Percentiles rank a stretch among this genome's conserved stretches.
Evolutionary conservation across 1,284 basidiomycete species (phyloP).

Genomic region (Rhodotorula sp.): DNA sequence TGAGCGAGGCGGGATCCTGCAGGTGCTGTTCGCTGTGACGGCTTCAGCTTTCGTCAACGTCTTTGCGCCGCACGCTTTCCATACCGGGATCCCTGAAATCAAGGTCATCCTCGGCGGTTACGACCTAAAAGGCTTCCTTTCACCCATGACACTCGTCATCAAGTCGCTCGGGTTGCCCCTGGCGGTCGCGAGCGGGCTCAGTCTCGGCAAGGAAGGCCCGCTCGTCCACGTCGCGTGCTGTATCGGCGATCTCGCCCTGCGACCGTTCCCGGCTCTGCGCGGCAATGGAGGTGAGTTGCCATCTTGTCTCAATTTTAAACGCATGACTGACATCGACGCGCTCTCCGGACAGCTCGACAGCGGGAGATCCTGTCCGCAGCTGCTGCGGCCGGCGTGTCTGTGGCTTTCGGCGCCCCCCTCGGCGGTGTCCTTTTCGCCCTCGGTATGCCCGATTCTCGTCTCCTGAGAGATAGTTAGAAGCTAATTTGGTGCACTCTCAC

Average conservation of each 20-base stretch:
- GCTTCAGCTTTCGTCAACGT: constrained; percentile 63
- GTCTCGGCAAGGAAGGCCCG: constrained; percentile 88
- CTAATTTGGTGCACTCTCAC: not conserved
- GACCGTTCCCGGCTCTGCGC: constrained; percentile 76
- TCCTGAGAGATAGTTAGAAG: not conserved
- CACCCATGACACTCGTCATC: constrained; percentile 72
- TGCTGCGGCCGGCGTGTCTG: constrained; percentile 63
- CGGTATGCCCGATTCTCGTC: constrained; percentile 15
- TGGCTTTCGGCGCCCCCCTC: constrained; percentile 82
- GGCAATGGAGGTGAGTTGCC: constrained; percentile 40
- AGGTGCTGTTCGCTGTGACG: constrained; percentile 69
- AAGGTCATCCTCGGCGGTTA: constrained; percentile 98
- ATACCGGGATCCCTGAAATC: constrained; percentile 93
- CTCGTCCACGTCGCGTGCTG: constrained; percentile 96
- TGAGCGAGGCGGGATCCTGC: not conserved
- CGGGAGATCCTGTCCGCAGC: constrained; percentile 90
- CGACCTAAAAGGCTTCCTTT: constrained; percentile 80
- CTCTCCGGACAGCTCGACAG: constrained; percentile 63
- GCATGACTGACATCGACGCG: not conserved
- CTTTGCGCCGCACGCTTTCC: constrained; percentile 61
- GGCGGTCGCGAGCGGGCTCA: constrained; percentile 84
- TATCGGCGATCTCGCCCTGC: constrained; percentile 88
- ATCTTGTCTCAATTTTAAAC: no score
- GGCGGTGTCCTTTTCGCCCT: constrained; percentile 89
- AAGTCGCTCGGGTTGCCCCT: constrained; percentile 86